Evolutionary conservation across 352 stramenopile genomes (phyloP), one percentile per base, ranked within the genome.

Genomic region (Phytopythium litorale): DNA sequence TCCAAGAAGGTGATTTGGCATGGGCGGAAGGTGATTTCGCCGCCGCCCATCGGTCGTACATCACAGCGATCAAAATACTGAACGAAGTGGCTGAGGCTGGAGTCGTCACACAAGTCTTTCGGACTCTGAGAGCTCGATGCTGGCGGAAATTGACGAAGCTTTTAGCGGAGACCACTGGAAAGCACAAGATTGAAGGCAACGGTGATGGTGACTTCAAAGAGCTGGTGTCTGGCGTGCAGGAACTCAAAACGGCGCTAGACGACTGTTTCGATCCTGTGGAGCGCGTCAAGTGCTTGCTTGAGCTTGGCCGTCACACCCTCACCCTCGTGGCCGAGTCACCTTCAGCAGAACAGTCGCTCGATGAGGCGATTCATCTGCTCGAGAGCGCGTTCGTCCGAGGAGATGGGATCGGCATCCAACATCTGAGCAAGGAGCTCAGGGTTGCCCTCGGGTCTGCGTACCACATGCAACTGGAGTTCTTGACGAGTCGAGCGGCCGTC

Each of bases 121-220:
- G 37, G 2, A 65, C n/a, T 15, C 28, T 65, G 6, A 30, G 40
- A 25, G 64, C 76, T 43, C 73, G 79, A 48, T 88, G 80, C 37
- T 86, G 74, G 61, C 77, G 83, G 19, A 87, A 87, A 37, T 68
- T 77, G 21, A 65, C 72, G 5, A 70, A 63, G 28, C 59, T 87
- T 40, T 42, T 28, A 38, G 38, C 16, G 3, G 18, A 48, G 12
- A 16, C 23, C 15, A 21, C 12, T 49, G 13, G 7, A 0, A 0
- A 0, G 32, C 8, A 30, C 30, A 43, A 56, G 19, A n/a, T 1
- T 38, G 25, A 7, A 25, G 48, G 2, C 55, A 30, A 52, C 25
- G 21, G 8, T 5, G 8, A 23, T 16, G 11, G 6, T 13, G 25
- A 49, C 38, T 16, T 50, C 19, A 6, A n/a, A 12, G 0, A 37